Evolutionary conservation across 164 flowering plant species (phyloP), one percentile per base, ranked within the genome.

Genomic region (Warburgia ugandensis): DNA sequence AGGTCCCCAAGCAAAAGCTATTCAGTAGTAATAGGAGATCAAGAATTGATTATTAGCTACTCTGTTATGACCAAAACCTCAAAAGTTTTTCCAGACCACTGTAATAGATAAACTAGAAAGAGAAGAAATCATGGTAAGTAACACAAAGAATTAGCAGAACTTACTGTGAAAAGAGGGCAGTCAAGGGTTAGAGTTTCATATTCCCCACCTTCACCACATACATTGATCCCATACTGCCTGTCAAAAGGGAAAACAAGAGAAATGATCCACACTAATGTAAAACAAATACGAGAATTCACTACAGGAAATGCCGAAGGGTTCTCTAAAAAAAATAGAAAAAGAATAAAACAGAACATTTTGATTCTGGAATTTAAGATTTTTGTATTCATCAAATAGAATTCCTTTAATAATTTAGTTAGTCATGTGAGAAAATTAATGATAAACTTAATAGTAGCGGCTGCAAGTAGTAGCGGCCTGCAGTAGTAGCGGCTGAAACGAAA

Each of bases 201-300:
- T 64, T 92, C 98, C 45, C 98, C 98, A 46, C 98, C 98, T 75
- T 92, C 98, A 48, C 98, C 98, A 69, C 98, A 92, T 7, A 92
- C 86, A 77, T 92, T 88, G 31, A 80, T 73, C 36, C 95, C 95
- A 71, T 88, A 92, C 57, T 75, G 53, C 65, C 98, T 91, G 78
- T 44, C 29, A 58, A 69, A 58, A 47, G 56, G 36, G 10, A 42
- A 1, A 40, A 19, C 13, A 48, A 27, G 12, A 21, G 6, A 17
- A 43, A 41, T 2, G 29, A n/a, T 11, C 6, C 2, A 50, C 50
- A 27, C 13, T 12, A 41, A 16, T 26, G 14, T 25, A 1, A 4
- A 12, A 3, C 43, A 39, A 19, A 12, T 14, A 13, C 32, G 28
- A 27, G 17, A 12, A 7, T 25, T 12, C 2, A 45, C 14, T 37